These are phyloP conservation scores for Cyberlindnera petersonii DNA, from an alignment of 805 yeast species.

Conservation along the genomic window DNA sequence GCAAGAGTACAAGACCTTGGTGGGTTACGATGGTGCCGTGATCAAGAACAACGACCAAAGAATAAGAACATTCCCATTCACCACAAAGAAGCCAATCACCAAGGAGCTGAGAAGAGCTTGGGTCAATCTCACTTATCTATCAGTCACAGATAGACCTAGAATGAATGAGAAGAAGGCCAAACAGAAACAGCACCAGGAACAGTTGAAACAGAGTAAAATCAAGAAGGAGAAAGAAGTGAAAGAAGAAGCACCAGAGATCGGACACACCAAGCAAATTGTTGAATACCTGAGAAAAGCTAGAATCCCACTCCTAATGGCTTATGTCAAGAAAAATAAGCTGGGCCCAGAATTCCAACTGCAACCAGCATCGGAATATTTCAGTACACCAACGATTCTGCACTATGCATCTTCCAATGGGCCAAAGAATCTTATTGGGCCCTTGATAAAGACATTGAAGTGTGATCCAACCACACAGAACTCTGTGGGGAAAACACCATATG, in stretches of 20 bases:
- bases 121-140: constrained; percentile 66
- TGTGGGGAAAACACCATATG: constrained; percentile 63
- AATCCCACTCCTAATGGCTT: constrained; percentile 67
- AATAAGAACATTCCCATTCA: constrained; percentile 74
- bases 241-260: constrained; percentile 37
- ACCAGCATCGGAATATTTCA: constrained; percentile 49
- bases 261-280: constrained; percentile 55
- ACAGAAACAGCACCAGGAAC: constrained; percentile 30
- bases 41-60: constrained; percentile 53
- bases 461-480: constrained; percentile 59
- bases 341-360: constrained; percentile 48
- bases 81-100: constrained; percentile 83
- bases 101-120: constrained; percentile 80
- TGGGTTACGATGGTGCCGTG: constrained; percentile 62
- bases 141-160: constrained; percentile 52
- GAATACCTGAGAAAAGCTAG: constrained; percentile 64
- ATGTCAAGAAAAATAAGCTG: constrained; percentile 54
- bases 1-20: constrained; percentile 52
- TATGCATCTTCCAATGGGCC: constrained; percentile 69
- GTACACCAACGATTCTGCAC: constrained; percentile 74
- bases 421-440: constrained; percentile 57
- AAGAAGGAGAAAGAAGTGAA: constrained; percentile 20
- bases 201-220: constrained; percentile 29
- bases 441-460: constrained; percentile 62
- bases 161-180: constrained; percentile 28